phyloP scores from a whole-genome alignment of 2,329 filamentous ascomycete genomes.

The Xylaria sp. region DNA sequence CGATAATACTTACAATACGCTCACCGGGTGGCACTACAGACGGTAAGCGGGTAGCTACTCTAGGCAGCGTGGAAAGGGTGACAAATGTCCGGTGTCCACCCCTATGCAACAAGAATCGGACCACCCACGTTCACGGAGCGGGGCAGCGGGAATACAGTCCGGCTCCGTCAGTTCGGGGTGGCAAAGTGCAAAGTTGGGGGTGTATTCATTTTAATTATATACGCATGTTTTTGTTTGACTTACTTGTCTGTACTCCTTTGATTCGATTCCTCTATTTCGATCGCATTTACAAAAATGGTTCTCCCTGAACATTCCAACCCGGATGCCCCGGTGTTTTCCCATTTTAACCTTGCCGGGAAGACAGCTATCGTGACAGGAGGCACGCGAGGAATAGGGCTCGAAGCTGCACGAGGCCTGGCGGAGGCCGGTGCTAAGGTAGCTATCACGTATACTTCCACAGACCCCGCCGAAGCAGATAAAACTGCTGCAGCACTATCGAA shows the following conservation, averaged over 20 bases:
- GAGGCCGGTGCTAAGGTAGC: conserved; percentile 46
- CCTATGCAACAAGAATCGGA: background rate
- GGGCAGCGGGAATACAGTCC: background rate
- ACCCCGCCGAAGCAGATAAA: conserved; percentile 42
- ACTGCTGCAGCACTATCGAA: conserved; percentile 34
- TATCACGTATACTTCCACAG: conserved; percentile 48
- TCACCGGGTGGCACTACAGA: background rate
- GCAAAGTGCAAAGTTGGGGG: background rate
- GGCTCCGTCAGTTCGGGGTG: background rate
- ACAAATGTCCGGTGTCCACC: conserved; percentile 16
- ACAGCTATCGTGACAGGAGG: conserved; percentile 46
- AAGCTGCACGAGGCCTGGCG: conserved; percentile 45
- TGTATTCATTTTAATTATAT: background rate
- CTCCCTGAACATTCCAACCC: conserved; percentile 43
- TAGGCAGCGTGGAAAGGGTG: background rate
- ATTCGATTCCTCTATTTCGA: background rate
- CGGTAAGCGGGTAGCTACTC: background rate
- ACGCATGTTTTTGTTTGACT: background rate
- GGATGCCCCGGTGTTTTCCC: conserved; percentile 46
- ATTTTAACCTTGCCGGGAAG: conserved; percentile 46
- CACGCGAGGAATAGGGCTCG: conserved; percentile 46
- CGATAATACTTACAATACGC: background rate
- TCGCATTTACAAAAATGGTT: conserved; percentile 9
- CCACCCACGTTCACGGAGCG: background rate
- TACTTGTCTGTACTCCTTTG: background rate